Evolutionary conservation across 371 early-diverging fungal species (phyloP).

Genomic region (Mortierella sp.): DNA sequence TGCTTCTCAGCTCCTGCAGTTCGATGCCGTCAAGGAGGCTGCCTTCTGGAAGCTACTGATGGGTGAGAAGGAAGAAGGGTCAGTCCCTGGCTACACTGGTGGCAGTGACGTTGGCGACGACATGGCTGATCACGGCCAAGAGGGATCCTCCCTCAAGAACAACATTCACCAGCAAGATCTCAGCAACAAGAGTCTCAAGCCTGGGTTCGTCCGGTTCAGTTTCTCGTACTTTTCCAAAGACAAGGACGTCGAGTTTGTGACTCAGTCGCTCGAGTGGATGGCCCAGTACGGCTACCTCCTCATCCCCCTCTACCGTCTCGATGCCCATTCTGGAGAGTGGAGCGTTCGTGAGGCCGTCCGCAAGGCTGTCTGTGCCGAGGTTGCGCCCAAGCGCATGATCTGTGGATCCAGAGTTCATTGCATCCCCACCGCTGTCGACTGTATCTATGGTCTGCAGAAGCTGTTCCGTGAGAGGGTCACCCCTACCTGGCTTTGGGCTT

Average conservation of each 20-base stretch:
- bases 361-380: constrained; percentile 13
- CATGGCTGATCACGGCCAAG: neutral
- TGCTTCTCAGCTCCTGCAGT: constrained; percentile 28
- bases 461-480: constrained; percentile 17
- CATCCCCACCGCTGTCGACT: constrained; percentile 26
- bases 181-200: constrained; percentile 34
- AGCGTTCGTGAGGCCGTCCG: constrained; percentile 29
- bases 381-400: constrained; percentile 4
- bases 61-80: constrained; percentile 14
- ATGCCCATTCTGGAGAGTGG: constrained; percentile 32
- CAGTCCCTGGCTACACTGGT: neutral
- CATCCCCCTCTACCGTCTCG: constrained; percentile 30
- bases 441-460: constrained; percentile 11
- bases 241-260: constrained; percentile 40
- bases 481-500: neutral
- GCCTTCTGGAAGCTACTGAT: constrained; percentile 38
- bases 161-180: constrained; percentile 39
- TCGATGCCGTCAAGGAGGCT: constrained; percentile 30
- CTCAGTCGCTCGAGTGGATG: constrained; percentile 37
- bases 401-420: constrained; percentile 8
- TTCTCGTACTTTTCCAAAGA: constrained; percentile 41
- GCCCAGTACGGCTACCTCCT: constrained; percentile 41
- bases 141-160: neutral
- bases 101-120: neutral
- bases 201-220: constrained; percentile 43